phyloP scores from a whole-genome alignment of 495 filamentous ascomycete genomes.

The Chaetomium tenue region DNA sequence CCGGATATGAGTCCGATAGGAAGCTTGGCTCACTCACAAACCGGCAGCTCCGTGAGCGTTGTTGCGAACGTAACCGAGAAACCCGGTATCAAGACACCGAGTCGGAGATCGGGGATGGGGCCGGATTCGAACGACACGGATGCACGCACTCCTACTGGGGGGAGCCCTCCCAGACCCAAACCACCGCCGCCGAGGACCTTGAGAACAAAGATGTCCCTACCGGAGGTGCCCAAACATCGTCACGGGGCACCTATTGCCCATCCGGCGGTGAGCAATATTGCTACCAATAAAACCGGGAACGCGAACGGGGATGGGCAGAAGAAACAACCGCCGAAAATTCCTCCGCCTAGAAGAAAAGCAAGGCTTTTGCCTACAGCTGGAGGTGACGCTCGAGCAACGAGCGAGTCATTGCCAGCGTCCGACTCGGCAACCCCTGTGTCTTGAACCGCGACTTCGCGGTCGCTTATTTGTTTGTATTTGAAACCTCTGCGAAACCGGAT shows the following conservation, averaged over 20 bases:
- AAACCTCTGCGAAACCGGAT: neutral
- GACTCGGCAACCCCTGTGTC: conserved; percentile 19
- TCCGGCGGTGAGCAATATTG: conserved; percentile 31
- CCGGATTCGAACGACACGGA: conserved; percentile 24
- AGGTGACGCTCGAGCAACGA: conserved; percentile 7
- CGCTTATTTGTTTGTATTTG: neutral
- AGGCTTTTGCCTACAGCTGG: conserved; percentile 36
- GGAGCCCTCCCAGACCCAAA: conserved; percentile 18
- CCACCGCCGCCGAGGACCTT: conserved; percentile 30
- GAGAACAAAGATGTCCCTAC: conserved; percentile 44
- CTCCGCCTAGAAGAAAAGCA: conserved; percentile 50
- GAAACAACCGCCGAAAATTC: conserved; percentile 55
- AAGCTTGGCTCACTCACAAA: conserved; percentile 48
- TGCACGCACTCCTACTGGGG: conserved; percentile 12
- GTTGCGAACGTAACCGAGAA: conserved; percentile 76
- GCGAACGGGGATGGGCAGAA: conserved; percentile 35
- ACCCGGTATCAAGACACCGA: conserved; percentile 82
- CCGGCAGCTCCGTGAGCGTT: conserved; percentile 62
- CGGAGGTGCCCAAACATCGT: conserved; percentile 48
- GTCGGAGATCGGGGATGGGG: conserved; percentile 50
- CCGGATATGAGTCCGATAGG: conserved; percentile 48
- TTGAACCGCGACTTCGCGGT: neutral
- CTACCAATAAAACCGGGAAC: conserved; percentile 21
- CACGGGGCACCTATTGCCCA: conserved; percentile 46
- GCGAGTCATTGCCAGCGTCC: conserved; percentile 18